phyloP scores from a whole-genome alignment of 805 yeast species.

The Lipomyces japonicus region DNA sequence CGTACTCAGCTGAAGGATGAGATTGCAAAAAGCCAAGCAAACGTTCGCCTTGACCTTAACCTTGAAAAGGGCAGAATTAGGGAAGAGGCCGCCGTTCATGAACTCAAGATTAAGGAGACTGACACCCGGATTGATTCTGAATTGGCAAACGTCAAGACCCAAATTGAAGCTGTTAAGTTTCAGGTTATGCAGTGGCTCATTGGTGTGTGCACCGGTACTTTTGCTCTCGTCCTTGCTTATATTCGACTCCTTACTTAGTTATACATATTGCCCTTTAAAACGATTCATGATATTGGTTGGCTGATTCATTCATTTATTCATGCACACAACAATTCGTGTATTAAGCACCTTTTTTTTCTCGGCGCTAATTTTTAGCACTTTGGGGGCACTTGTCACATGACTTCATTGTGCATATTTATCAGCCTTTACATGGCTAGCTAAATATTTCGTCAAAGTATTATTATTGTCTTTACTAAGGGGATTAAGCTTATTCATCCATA shows the following conservation, averaged over 20 bases:
- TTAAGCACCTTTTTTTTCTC: background rate
- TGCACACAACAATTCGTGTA: background rate
- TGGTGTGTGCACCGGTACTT: constrained; percentile 97
- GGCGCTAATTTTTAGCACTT: no score
- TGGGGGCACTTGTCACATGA: no score
- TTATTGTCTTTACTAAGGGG: no score
- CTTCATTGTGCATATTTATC: no score
- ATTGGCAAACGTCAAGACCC: constrained; percentile 89
- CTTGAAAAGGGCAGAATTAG: constrained; percentile 93
- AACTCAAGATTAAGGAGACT: constrained; percentile 88
- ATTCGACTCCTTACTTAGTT: constrained; percentile 67
- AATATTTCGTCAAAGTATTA: no score
- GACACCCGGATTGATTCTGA: constrained; percentile 95
- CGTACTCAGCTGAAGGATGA: constrained; percentile 85
- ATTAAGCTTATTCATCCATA: no score
- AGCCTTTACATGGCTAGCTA: no score
- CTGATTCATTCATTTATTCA: no score
- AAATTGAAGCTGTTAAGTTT: constrained; percentile 90
- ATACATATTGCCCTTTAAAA: no score
- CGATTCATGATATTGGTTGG: no score
- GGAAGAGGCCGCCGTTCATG: constrained; percentile 90
- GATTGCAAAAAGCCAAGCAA: constrained; percentile 82
- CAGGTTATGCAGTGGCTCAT: constrained; percentile 98
- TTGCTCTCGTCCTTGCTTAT: constrained; percentile 89
- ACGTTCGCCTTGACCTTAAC: constrained; percentile 84